Evolutionary conservation across 345 rosid genomes (phyloP), one percentile per base, ranked within the genome.

Genomic region (Dimocarpus longan): DNA sequence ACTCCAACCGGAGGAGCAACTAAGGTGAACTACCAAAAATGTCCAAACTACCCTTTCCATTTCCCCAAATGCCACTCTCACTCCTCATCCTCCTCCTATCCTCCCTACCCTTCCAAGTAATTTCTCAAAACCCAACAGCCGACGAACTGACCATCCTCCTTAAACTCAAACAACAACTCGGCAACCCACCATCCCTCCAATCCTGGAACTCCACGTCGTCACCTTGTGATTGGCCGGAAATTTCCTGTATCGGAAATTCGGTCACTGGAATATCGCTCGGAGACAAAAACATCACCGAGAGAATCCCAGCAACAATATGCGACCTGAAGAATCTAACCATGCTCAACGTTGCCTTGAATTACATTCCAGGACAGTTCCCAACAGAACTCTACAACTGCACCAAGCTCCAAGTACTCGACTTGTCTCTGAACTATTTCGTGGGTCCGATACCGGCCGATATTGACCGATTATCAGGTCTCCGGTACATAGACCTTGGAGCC

Each of bases 391-490:
- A 90, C 80, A 86, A 82, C 32, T 96, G 99, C 81, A 76, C 87
- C 11, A 90, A 85, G 78, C 94, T 96, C 9, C 83, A 83, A 42
- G 0, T 24, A 1, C 82, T 96, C 9, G 88, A 94, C 80, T 87
- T 96, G 52, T 91, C 97, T 0, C 86, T 84, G 68, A 96, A 96
- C 79, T 59, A 26, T 65, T 92, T 96, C 68, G 92, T 80, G 28
- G 95, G 97, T 10, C 77, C 88, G 16, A 79, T 96, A 60, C 98
- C 99, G 11, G 79, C n/a, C 66, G 93, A 91, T 16, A 83, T 96
- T 69, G 68, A 88, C 80, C 81, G 73, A 4, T 84, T 96, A 21
- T 85, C 93, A 3, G 24, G 39, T 77, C 93, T 96, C 32, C 57
- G 40, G 56, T 71, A 37, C 82, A 78, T 94, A 52, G 88, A 94